Conservation (phyloP, 2,329 filamentous ascomycete genomes). For the Cytospora piceicola region DNA sequence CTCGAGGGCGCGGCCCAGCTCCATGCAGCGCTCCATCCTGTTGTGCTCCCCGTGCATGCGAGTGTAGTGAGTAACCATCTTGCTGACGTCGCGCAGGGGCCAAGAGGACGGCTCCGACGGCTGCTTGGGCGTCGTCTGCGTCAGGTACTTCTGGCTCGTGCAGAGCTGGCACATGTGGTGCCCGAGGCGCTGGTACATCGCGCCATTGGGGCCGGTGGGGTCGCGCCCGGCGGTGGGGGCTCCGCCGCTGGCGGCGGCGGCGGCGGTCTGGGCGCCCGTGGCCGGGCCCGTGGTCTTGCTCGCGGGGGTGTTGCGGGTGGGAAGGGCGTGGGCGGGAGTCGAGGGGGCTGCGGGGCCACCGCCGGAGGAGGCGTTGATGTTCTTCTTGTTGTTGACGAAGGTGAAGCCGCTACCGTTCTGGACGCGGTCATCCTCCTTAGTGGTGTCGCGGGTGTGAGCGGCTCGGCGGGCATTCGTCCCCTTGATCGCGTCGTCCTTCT, state of each 20-base stretch:
- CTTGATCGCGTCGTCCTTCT: not conserved
- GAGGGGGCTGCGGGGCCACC: not conserved
- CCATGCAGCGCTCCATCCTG: constrained; percentile 46
- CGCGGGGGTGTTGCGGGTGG: not conserved
- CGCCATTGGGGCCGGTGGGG: constrained; percentile 34
- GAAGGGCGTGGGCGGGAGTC: constrained; percentile 7
- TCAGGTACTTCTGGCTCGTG: constrained; percentile 47
- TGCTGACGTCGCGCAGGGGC: constrained; percentile 51
- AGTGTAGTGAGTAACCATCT: constrained; percentile 52
- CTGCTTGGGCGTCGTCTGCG: constrained; percentile 45
- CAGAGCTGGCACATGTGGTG: constrained; percentile 53
- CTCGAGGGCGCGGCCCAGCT: constrained; percentile 48
- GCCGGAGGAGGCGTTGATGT: not conserved
- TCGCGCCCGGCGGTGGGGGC: constrained; percentile 15
- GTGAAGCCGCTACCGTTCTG: constrained; percentile 2
- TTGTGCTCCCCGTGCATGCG: constrained; percentile 52
- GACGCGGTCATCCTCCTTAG: constrained; percentile 7
- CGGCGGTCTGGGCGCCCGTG: constrained; percentile 8
- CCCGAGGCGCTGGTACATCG: constrained; percentile 45
- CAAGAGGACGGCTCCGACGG: constrained; percentile 51
- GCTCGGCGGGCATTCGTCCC: not conserved
- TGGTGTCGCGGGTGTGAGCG: constrained; percentile 13
- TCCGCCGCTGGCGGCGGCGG: not conserved
- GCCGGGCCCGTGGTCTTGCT: constrained; percentile 16
- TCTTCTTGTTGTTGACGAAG: not conserved